Percentiles rank a stretch among this genome's conserved stretches.
Evolutionary conservation across 495 filamentous ascomycete genomes (phyloP).

Genomic region (Rhypophila decipiens): DNA sequence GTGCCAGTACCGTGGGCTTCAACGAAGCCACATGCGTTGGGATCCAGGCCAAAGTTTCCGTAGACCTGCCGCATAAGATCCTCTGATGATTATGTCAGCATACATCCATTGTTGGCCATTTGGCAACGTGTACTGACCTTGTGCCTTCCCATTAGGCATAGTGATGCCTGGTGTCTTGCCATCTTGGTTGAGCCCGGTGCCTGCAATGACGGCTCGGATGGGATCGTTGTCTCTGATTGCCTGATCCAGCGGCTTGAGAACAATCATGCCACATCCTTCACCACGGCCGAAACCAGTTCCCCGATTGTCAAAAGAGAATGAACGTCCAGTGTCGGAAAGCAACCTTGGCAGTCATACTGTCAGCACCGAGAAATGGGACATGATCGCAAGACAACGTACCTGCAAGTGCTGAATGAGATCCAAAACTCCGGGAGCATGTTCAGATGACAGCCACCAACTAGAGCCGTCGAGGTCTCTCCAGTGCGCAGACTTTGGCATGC

Average conservation of each 20-base stretch:
- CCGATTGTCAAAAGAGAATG: constrained; percentile 52
- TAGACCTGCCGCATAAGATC: constrained; percentile 42
- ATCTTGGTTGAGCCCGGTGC: constrained; percentile 54
- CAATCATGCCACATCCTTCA: constrained; percentile 53
- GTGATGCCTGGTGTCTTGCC: constrained; percentile 55
- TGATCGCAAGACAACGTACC: constrained; percentile 26
- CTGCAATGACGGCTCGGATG: constrained; percentile 57
- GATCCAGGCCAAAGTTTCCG: constrained; percentile 32
- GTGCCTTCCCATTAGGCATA: constrained; percentile 49
- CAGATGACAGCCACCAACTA: constrained; percentile 54
- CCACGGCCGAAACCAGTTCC: constrained; percentile 63
- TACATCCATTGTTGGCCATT: background rate
- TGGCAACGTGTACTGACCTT: constrained; percentile 35
- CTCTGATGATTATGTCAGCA: constrained; percentile 26
- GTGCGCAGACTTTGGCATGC: constrained; percentile 75
- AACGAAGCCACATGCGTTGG: constrained; percentile 34
- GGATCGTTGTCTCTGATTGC: constrained; percentile 52
- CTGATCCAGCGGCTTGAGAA: constrained; percentile 55
- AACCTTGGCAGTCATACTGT: constrained; percentile 28
- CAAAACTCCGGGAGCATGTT: constrained; percentile 53
- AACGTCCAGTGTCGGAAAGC: constrained; percentile 59
- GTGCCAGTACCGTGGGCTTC: constrained; percentile 56
- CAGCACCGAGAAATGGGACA: constrained; percentile 40
- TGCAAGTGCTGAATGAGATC: constrained; percentile 40
- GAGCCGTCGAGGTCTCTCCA: constrained; percentile 40